These are phyloP conservation scores for Lentinula guzmanii DNA, from an alignment of 768 basidiomycete species.

Conservation along the genomic window DNA sequence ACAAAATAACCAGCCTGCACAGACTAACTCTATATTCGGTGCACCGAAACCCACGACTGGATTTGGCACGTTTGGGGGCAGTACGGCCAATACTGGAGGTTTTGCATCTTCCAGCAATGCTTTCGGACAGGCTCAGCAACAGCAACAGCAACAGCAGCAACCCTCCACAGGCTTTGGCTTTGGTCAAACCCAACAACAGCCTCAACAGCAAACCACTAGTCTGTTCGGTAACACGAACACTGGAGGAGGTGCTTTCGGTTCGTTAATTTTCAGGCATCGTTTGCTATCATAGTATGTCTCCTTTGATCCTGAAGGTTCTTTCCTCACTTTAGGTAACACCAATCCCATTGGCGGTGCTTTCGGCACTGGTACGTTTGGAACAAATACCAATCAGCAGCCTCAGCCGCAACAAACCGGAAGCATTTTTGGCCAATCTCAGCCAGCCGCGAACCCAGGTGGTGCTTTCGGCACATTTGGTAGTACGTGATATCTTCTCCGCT, in stretches of 20 bases:
- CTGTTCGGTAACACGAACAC: not conserved
- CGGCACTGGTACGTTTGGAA: constrained; percentile 9
- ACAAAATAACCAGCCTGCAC: constrained; percentile 9
- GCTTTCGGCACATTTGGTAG: constrained; percentile 30
- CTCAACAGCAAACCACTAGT: constrained; percentile 21
- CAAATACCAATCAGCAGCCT: constrained; percentile 21
- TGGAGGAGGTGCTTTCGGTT: constrained; percentile 28
- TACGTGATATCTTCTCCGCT: constrained; percentile 5
- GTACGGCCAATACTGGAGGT: constrained; percentile 33
- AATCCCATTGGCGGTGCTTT: constrained; percentile 16
- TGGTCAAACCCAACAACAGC: constrained; percentile 17
- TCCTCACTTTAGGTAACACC: constrained; percentile 6
- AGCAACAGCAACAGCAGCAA: constrained; percentile 16
- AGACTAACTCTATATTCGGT: constrained; percentile 43
- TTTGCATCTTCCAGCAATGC: constrained; percentile 43
- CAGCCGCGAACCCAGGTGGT: constrained; percentile 18
- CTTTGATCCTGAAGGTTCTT: not conserved
- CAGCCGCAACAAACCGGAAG: constrained; percentile 19
- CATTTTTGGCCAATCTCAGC: constrained; percentile 30
- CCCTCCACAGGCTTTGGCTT: not conserved
- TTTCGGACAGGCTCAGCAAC: constrained; percentile 39
- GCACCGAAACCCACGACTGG: constrained; percentile 64
- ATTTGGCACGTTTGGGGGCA: constrained; percentile 73
- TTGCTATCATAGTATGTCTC: not conserved
- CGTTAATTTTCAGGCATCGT: not conserved